phyloP scores from a whole-genome alignment of 1,284 basidiomycete genomes.

The Cutaneotrichosporon sp. region DNA sequence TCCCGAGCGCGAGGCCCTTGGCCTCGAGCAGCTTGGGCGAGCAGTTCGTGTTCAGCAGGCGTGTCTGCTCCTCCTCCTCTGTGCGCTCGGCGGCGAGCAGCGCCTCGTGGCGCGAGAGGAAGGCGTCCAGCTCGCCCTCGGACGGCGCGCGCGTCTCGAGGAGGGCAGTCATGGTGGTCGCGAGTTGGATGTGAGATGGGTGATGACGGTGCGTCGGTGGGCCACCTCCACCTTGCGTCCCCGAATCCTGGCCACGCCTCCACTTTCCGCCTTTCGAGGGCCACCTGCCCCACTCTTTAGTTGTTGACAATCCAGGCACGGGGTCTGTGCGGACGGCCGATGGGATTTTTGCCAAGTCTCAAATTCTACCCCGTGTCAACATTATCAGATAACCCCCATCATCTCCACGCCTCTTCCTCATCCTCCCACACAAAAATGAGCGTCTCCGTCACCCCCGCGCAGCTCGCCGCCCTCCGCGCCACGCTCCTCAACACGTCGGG shows the following conservation, averaged over 20 bases:
- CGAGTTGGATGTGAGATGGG: too few relatives aligned
- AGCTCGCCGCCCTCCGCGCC: slow-evolving; percentile 41
- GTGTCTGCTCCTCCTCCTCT: slow-evolving; percentile 78
- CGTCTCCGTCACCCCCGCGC: slow-evolving; percentile 44
- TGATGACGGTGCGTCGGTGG: background rate
- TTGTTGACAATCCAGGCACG: too few relatives aligned
- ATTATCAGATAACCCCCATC: slow-evolving; percentile 9
- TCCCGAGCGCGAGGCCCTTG: slow-evolving; percentile 76
- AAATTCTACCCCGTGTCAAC: background rate
- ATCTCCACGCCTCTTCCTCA: background rate
- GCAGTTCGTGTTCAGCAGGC: slow-evolving; percentile 79
- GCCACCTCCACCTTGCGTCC: background rate
- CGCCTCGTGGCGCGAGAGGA: slow-evolving; percentile 69
- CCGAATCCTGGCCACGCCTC: too few relatives aligned
- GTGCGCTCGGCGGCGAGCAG: slow-evolving; percentile 72
- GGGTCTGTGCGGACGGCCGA: too few relatives aligned
- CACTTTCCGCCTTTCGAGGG: too few relatives aligned
- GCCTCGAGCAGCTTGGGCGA: slow-evolving; percentile 81
- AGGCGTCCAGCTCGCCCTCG: slow-evolving; percentile 58
- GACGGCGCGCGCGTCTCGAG: slow-evolving; percentile 27
- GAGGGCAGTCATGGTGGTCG: slow-evolving; percentile 10
- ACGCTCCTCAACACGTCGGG: slow-evolving; percentile 75
- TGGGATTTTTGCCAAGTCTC: too few relatives aligned
- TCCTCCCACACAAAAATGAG: slow-evolving; percentile 32
- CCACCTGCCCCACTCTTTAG: background rate